Conservation (phyloP, 164 flowering plant genomes). For the Saururus chinensis region DNA sequence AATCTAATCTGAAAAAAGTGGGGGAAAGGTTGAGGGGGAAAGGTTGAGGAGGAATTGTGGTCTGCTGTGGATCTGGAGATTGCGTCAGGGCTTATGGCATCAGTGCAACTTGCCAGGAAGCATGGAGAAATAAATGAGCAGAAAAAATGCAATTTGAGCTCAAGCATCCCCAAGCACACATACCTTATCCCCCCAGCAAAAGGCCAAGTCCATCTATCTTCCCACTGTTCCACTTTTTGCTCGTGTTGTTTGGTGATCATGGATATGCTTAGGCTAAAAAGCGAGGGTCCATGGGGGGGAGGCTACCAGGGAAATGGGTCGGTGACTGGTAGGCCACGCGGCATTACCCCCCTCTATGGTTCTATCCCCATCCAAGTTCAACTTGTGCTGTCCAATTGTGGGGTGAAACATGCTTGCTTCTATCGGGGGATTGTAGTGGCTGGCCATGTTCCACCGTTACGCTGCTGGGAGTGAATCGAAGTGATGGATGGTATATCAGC, state of each 20-base stretch:
- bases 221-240: neutral
- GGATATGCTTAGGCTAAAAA: neutral
- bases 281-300: neutral
- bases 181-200: too few species aligned
- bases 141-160: neutral
- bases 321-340: neutral
- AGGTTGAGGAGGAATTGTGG: too few species aligned
- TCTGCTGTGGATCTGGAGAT: neutral
- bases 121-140: neutral
- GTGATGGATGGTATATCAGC: too few species aligned
- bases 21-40: too few species aligned
- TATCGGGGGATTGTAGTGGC: neutral
- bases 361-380: neutral
- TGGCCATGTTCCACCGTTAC: too few species aligned
- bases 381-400: neutral
- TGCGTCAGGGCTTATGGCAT: constrained; percentile 5
- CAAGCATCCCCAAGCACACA: constrained; percentile 2
- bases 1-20: too few species aligned
- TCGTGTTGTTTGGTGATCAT: neutral
- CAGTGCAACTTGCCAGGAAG: constrained; percentile 6
- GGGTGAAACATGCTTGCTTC: neutral
- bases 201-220: too few species aligned
- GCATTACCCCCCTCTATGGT: neutral
- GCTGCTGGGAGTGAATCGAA: too few species aligned
- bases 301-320: neutral